These are phyloP conservation scores for Cucurbita ficifolia DNA, from an alignment of 306 rosid genomes.

Conservation along the genomic window DNA sequence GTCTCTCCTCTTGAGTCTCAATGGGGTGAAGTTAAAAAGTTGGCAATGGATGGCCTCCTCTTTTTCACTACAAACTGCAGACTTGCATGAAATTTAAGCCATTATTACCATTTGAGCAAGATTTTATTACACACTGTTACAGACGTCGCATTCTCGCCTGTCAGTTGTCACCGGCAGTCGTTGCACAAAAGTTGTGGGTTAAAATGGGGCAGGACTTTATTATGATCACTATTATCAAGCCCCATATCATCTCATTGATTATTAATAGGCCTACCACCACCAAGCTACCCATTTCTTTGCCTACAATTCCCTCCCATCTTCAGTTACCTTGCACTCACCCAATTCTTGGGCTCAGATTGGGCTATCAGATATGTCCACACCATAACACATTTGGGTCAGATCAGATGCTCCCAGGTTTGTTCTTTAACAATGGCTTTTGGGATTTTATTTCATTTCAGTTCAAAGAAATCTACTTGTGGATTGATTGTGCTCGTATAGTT, in stretches of 20 bases:
- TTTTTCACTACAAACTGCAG: conserved; percentile 5
- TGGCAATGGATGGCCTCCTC: not conserved
- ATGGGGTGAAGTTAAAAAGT: conserved; percentile 3
- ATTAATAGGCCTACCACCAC: not conserved
- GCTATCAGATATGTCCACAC: not conserved
- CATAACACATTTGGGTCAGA: not conserved
- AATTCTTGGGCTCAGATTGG: conserved; percentile 6
- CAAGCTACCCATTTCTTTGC: not conserved
- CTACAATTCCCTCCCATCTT: not conserved
- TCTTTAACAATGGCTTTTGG: not conserved
- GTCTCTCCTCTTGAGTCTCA: not conserved
- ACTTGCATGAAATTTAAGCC: conserved; percentile 2
- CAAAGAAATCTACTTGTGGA: not conserved
- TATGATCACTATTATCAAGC: not conserved
- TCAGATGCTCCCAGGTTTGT: not conserved
- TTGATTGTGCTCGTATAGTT: not conserved
- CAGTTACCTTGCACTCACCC: not conserved
- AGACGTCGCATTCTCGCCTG: not conserved
- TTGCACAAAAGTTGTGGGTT: not conserved
- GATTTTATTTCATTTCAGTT: not conserved
- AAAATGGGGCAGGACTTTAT: not conserved
- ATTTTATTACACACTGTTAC: not conserved
- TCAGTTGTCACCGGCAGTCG: not conserved
- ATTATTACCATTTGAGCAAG: not conserved
- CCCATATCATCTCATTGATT: conserved; percentile 4